phyloP scores from a whole-genome alignment of 176 grass and related monocot genomes.

The Pharus latifolius region DNA sequence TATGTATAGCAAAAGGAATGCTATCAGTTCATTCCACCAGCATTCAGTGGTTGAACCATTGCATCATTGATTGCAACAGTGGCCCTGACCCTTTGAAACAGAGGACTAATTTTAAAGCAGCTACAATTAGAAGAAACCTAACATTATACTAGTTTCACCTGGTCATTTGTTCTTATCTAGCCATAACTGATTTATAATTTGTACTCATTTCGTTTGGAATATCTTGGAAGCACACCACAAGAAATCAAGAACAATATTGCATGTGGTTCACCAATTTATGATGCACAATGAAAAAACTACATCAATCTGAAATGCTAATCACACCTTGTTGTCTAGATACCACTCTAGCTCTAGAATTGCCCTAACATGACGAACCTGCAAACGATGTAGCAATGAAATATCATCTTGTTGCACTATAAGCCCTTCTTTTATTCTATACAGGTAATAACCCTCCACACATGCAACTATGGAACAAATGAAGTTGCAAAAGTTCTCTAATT shows the following conservation, averaged over 20 bases:
- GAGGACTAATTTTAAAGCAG: not conserved
- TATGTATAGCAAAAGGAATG: not conserved
- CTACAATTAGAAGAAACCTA: not conserved
- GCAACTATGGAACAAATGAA: not conserved
- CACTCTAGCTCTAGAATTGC: not conserved
- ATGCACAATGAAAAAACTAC: not conserved
- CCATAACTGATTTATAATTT: not conserved
- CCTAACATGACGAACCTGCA: not conserved
- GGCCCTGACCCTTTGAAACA: not conserved
- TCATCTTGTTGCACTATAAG: not conserved
- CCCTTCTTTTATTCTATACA: not conserved
- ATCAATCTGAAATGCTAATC: not conserved
- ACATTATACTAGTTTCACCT: not conserved
- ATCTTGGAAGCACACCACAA: not conserved
- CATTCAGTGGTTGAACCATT: not conserved
- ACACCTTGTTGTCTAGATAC: not conserved
- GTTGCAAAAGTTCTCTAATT: not conserved
- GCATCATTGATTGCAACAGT: not conserved
- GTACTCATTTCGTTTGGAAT: not conserved
- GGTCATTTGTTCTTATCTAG: not conserved
- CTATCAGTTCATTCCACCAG: not conserved
- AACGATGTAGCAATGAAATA: not conserved
- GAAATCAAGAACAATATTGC: not conserved
- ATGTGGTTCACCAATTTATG: not conserved
- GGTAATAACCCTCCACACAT: not conserved